These are phyloP conservation scores for Penicillium brevicompactum DNA, from an alignment of 2,329 filamentous ascomycete genomes.

Conservation along the genomic window DNA sequence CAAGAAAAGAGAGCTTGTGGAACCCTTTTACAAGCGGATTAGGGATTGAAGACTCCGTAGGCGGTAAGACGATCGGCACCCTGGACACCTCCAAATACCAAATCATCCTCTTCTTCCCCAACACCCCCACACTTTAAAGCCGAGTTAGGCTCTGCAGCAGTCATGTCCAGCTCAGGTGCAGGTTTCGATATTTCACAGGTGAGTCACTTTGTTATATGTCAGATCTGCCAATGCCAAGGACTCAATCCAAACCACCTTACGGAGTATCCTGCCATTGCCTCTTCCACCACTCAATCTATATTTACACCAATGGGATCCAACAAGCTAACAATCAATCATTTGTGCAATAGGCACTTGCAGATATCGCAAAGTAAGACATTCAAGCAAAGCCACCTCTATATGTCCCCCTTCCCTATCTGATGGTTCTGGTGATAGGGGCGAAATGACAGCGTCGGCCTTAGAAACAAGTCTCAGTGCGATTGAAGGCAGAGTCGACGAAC, in stretches of 20 bases:
- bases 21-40: too few species aligned
- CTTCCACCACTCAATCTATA: too few species aligned
- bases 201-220: neutral
- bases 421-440: constrained; percentile 14
- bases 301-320: neutral
- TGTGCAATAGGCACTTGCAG: constrained; percentile 17
- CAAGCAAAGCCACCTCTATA: neutral
- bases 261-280: too few species aligned
- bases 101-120: too few species aligned
- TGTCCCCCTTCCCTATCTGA: constrained; percentile 1
- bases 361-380: constrained; percentile 20
- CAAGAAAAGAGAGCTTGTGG: too few species aligned
- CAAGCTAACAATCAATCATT: neutral
- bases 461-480: constrained; percentile 21
- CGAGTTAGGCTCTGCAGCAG: too few species aligned
- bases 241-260: too few species aligned
- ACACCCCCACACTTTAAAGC: too few species aligned
- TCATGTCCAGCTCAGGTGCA: neutral
- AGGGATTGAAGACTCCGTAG: too few species aligned
- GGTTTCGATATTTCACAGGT: constrained; percentile 6
- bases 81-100: too few species aligned
- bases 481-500: constrained; percentile 29
- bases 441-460: constrained; percentile 23
- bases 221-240: too few species aligned
- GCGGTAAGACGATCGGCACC: too few species aligned